phyloP scores from a whole-genome alignment of 2,329 filamentous ascomycete species.

The Botryotinia convoluta region DNA sequence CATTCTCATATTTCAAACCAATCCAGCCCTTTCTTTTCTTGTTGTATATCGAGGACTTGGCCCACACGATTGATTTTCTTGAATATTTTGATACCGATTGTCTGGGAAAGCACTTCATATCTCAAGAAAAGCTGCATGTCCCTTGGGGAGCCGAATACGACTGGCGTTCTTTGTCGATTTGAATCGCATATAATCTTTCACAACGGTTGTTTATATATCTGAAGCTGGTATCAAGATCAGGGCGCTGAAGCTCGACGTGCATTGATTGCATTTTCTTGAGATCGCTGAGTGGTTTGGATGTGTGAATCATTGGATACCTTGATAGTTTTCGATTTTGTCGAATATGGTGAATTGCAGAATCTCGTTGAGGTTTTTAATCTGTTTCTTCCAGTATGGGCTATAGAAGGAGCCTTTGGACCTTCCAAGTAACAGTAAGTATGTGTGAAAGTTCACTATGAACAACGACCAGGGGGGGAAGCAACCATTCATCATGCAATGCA shows the following conservation, averaged over 20 bases:
- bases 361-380: fast-evolving
- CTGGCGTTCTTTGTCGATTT: no score
- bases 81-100: no score
- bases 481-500: not conserved
- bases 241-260: fast-evolving
- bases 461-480: not conserved
- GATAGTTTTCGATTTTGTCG: not conserved
- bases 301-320: no score
- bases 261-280: no score
- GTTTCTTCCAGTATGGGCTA: not conserved
- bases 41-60: no score
- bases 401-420: not conserved
- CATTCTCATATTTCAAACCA: not conserved
- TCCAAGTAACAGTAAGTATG: not conserved
- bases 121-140: not conserved
- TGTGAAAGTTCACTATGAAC: fast-evolving
- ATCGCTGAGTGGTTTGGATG: not conserved
- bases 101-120: not conserved
- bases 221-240: not conserved
- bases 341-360: not conserved
- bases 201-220: not conserved
- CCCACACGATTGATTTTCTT: no score
- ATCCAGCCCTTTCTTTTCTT: not conserved
- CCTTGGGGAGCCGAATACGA: no score
- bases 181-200: no score